Base-by-base conservation (phyloP, 176 grass and related monocot genomes). In the Aegilops speltoides region DNA sequence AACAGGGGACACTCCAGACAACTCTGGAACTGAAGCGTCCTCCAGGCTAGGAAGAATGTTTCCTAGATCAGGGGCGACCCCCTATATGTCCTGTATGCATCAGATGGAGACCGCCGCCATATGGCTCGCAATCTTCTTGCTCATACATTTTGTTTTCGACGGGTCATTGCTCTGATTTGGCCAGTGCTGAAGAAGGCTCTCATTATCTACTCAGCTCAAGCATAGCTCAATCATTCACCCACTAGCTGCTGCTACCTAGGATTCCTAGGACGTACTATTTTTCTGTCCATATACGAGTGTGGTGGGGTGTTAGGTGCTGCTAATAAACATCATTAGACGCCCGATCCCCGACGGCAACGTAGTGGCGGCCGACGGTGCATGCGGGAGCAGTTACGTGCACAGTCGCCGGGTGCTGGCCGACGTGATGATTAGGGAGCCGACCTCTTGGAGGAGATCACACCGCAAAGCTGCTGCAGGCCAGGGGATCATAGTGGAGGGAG, bases 31-130 rank as follows among this genome's bases (percentile, higher is more conserved):
- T 14, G 57, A 67, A 67, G 63, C 29, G 14, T 68, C 41, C 41
- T 62, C 67, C 3, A 84, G 22, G 60, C 59, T 83, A 75, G 54
- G 20, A 22, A 54, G 67, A 64, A 66, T 73, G 64, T 68, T 76
- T 77, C 60, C 89, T 79, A 60, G 69, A 75, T 76, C 69, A 87
- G 85, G 60, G 63, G 81, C 36, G 76, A 79, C 81, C 85, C 20
- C 25, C 45, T 38, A 63, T 78, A 70, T 62, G 89, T 85, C 68
- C 54, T 14, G 72, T 19, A 38, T 11, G 73, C 15, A 52, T 45
- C 25, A 52, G 85, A 88, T 11, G 37, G 69, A 70, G 85, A 81
- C 60, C 76, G 68, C 40, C 84, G 36, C 25, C 11, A 38, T 5
- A 48, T 79, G 69, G 60, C 46, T 52, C 63, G 69, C 75, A 20